Base-by-base conservation (phyloP, 495 filamentous ascomycete species). In the Thozetella sp. region DNA sequence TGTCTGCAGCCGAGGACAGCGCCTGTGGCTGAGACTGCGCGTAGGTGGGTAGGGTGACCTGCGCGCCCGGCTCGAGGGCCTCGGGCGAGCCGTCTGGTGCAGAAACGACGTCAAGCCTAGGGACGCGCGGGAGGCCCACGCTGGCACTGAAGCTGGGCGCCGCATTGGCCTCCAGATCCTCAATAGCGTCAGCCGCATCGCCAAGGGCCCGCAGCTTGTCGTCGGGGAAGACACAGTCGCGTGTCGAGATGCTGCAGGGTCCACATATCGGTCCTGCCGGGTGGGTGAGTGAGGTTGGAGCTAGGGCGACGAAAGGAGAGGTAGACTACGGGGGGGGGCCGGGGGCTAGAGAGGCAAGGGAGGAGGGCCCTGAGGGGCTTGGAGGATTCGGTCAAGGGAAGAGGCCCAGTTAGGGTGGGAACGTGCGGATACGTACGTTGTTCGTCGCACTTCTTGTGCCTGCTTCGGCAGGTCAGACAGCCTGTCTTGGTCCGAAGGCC, bases 371-470 rank as follows among this genome's bases (percentile, higher is more conserved):
- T 15, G 43, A n/a, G 43, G n/a, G n/a, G n/a, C n/a, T n/a, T n/a
- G n/a, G n/a, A n/a, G n/a, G n/a, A n/a, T n/a, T n/a, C n/a, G n/a
- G n/a, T n/a, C n/a, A n/a, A 48, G n/a, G n/a, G 43, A 9, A n/a
- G 43, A 3, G 43, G 43, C 17, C 30, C 30, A 17, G 6, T 37
- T 17, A 48, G 43, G 43, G 9, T 48, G 9, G n/a, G n/a, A n/a
- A n/a, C n/a, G n/a, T n/a, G n/a, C n/a, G n/a, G n/a, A n/a, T 19
- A 37, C 43, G 10, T 48, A 48, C 43, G 43, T n/a, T 48, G 43
- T 48, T 48, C 43, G 20, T 48, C 43, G n/a, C 43, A 48, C 43
- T 48, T 48, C 43, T 48, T 48, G 43, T 48, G 43, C n/a, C 43
- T 48, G 43, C 43, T 48, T 19, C 43, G 43, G 20, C 43, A 48